Evolutionary conservation across 331 rosid species (phyloP).

Genomic region (Rosa hybrid): DNA sequence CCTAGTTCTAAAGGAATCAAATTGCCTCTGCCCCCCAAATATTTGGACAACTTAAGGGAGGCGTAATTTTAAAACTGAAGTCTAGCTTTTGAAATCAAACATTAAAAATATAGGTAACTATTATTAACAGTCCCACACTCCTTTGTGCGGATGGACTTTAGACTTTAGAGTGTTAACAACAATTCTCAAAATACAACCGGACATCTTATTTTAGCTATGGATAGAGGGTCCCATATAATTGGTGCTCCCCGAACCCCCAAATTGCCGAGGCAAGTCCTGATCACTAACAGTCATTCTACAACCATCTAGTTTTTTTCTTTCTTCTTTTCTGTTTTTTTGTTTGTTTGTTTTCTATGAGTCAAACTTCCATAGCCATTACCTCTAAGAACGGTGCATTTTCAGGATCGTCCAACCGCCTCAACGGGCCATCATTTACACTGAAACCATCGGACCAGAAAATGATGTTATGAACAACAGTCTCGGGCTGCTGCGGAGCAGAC

Average conservation of each 20-base stretch:
- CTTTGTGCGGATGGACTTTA: neutral
- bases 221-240: neutral
- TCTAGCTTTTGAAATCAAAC: neutral
- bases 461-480: slow-evolving; percentile 79
- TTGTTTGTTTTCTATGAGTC: neutral
- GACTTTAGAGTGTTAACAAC: neutral
- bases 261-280: neutral
- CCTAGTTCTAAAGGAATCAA: neutral
- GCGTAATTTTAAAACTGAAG: neutral
- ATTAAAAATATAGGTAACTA: neutral
- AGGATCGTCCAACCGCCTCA: slow-evolving; percentile 97
- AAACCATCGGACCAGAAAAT: slow-evolving; percentile 93
- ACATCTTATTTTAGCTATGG: neutral
- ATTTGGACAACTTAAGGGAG: neutral
- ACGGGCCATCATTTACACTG: slow-evolving; percentile 86
- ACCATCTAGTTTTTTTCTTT: too few species aligned
- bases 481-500: slow-evolving; percentile 79
- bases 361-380: slow-evolving; percentile 42
- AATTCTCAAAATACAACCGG: neutral
- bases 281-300: neutral
- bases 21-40: neutral
- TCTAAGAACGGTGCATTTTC: slow-evolving; percentile 90
- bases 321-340: too few species aligned
- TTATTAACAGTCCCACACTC: neutral
- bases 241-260: neutral